Evolutionary conservation across 169 alveolate genomes (phyloP), one percentile per base, ranked within the genome.

Genomic region (Eimeria tenella): DNA sequence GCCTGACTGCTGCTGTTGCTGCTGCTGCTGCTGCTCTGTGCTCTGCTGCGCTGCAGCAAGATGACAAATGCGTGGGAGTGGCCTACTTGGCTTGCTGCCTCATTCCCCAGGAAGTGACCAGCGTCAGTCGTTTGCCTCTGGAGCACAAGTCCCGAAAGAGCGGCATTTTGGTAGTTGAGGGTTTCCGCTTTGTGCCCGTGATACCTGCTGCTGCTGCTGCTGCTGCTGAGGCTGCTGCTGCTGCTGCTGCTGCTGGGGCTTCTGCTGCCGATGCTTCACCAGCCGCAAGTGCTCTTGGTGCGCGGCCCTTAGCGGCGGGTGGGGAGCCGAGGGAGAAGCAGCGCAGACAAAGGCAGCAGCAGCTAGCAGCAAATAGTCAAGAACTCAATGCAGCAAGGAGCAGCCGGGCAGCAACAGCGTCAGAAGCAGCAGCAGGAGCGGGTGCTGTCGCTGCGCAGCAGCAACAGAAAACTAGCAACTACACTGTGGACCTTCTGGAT

Each of bases 51-150:
- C 31, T 74, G 84, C 84, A 74, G 84, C 84, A 74, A 74, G 84
- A 74, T n/a, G 84, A 74, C 84, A 74, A 74, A 56, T 74, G 84
- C 62, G 84, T 74, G 62, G 84, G 84, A 9, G 84, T 74, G 13
- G 84, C 84, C 23, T 74, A 74, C 84, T 25, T 74, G 84, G 84
- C 84, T 11, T 74, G 84, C 84, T 74, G 62, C 31, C 84, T 74
- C 21, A 74, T 74, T 42, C 84, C 84, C 9, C 84, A 74, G 4
- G 84, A 74, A 19, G 84, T 74, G 62, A 74, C 84, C 60, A 74
- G 84, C 17, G 84, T 74, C 6, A 42, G 84, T n/a, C 84, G 84
- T 50, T 50, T 74, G 62, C 62, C 84, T 25, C 49, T 74, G 55
- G 84, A 74, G 60, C 84, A 74, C 84, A 74, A 74, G 60, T 74